Evolutionary conservation across 139 green algal genomes (phyloP).

Genomic region (Dunaliella sp.): DNA sequence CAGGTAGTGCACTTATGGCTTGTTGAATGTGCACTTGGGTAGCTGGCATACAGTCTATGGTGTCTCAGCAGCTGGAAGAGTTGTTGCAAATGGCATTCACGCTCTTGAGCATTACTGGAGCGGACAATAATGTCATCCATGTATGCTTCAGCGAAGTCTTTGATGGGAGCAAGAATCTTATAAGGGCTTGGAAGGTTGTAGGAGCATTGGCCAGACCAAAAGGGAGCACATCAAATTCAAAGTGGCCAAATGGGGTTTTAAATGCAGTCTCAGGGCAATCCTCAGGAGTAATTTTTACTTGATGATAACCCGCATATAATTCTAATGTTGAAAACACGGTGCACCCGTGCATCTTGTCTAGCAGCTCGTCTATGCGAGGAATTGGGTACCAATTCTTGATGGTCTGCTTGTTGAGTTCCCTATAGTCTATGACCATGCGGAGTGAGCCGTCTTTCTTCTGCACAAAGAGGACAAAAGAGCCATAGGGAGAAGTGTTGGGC

Average conservation of each 20-base stretch:
- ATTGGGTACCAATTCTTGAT: conserved; percentile 33
- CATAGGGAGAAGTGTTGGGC: too few relatives aligned
- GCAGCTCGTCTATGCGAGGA: conserved; percentile 43
- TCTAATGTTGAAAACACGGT: conserved; percentile 39
- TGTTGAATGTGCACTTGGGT: too few relatives aligned
- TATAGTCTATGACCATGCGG: too few relatives aligned
- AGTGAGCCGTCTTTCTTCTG: too few relatives aligned
- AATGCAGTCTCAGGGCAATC: conserved; percentile 24
- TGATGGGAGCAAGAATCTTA: conserved; percentile 25
- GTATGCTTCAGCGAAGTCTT: conserved; percentile 25
- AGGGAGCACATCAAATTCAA: conserved; percentile 33
- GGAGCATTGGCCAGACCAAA: conserved; percentile 58
- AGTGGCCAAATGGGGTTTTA: conserved; percentile 32
- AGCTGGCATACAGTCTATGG: too few relatives aligned
- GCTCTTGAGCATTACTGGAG: too few relatives aligned
- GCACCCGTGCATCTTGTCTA: conserved; percentile 32
- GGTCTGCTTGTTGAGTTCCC: too few relatives aligned
- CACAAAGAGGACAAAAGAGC: too few relatives aligned
- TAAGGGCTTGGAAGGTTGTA: conserved; percentile 42
- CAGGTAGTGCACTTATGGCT: too few relatives aligned
- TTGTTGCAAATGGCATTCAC: too few relatives aligned
- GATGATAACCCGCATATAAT: conserved; percentile 33
- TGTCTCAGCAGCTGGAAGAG: too few relatives aligned
- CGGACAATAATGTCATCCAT: conserved; percentile 48
- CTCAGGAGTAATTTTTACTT: neutral